phyloP scores from a whole-genome alignment of 2,329 filamentous ascomycete species.

The Fusarium dimerum region DNA sequence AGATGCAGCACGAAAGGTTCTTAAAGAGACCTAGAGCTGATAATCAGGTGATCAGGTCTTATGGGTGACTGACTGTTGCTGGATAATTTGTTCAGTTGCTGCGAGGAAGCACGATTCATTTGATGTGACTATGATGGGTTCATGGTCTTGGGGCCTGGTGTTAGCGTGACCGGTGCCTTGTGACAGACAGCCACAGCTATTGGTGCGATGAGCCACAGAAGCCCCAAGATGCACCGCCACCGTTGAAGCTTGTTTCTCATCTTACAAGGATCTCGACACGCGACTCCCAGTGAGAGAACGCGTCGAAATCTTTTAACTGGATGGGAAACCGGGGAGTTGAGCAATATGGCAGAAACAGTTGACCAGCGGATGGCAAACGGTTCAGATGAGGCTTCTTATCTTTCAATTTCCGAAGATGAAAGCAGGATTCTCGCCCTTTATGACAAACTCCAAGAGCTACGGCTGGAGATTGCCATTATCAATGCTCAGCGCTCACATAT shows the following conservation, averaged over 20 bases:
- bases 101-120: constrained; percentile 25
- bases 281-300: not conserved
- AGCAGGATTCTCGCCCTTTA: constrained; percentile 67
- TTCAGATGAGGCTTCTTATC: constrained; percentile 38
- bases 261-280: not conserved
- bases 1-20: constrained; percentile 15
- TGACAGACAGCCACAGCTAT: constrained; percentile 27
- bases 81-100: constrained; percentile 20
- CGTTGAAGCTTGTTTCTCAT: not conserved
- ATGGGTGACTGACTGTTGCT: constrained; percentile 10
- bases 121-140: constrained; percentile 8
- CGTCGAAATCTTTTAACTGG: not conserved
- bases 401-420: constrained; percentile 67
- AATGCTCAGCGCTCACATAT: constrained; percentile 45
- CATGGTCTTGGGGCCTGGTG: constrained; percentile 24
- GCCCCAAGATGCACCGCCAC: constrained; percentile 23
- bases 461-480: constrained; percentile 70
- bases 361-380: constrained; percentile 30
- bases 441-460: constrained; percentile 69
- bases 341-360: constrained; percentile 29
- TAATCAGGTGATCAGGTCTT: constrained; percentile 10
- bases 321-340: not conserved
- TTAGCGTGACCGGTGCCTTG: constrained; percentile 36
- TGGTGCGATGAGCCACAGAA: constrained; percentile 18
- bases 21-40: constrained; percentile 11